phyloP scores from a whole-genome alignment of 805 yeast species.

The Yarrowia sp. region DNA sequence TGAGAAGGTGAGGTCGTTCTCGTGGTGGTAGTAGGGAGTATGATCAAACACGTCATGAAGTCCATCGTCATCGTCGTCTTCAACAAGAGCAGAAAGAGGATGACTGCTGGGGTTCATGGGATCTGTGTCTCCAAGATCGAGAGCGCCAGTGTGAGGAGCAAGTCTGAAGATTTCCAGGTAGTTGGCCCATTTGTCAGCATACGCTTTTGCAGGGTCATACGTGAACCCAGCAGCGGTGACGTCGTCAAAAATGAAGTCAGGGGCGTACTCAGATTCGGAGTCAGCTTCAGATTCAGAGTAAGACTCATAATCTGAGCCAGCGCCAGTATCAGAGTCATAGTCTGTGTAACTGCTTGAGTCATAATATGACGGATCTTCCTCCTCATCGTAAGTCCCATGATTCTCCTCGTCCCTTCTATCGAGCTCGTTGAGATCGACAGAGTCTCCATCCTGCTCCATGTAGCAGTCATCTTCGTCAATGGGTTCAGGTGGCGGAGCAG shows the following conservation, averaged over 20 bases:
- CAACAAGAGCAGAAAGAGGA: conserved; percentile 1
- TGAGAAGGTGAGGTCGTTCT: conserved; percentile 9
- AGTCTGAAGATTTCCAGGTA: conserved; percentile 21
- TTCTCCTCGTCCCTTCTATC: not conserved
- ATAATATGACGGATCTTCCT: not conserved
- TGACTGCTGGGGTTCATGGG: conserved; percentile 27
- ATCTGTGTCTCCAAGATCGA: not conserved
- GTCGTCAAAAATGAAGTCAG: not conserved
- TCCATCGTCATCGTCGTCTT: conserved; percentile 8
- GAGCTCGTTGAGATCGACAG: not conserved
- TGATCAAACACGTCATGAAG: conserved; percentile 17
- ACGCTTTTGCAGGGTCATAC: conserved; percentile 7
- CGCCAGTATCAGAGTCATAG: not conserved
- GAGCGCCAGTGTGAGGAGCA: not conserved
- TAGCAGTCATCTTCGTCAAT: not conserved
- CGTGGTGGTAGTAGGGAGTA: conserved; percentile 12
- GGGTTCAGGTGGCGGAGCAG: not conserved
- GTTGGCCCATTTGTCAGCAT: conserved; percentile 33
- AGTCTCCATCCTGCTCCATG: not conserved
- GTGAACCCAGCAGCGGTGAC: not conserved
- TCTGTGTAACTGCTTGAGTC: not conserved
- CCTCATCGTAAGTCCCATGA: not conserved
- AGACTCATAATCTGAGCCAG: too few species aligned
- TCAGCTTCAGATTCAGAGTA: not conserved
- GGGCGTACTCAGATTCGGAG: not conserved